A percentile compares a stretch with the other conserved stretches of the same genome.
These are phyloP conservation scores for Phytophthora meadii DNA, from an alignment of 352 stramenopile genomes.

Conservation along the genomic window DNA sequence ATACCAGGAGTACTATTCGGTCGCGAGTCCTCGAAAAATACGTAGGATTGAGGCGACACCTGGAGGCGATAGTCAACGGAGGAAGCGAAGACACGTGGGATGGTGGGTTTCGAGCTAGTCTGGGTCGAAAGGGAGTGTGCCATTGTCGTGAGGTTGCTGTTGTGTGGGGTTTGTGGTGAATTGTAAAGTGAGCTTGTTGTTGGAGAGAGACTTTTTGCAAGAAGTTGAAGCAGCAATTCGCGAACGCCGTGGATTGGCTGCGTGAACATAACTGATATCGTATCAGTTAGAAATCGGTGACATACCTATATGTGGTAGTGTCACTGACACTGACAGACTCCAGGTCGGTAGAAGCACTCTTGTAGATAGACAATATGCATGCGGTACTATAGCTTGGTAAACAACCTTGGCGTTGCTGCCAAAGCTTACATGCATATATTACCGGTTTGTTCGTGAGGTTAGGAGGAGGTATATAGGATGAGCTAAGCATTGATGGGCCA, in stretches of 20 bases:
- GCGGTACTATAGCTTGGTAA: no score
- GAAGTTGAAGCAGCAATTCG: conserved; percentile 6
- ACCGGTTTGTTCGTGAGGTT: conserved; percentile 27
- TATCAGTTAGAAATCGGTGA: not conserved
- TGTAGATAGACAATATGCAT: no score
- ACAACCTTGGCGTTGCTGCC: no score
- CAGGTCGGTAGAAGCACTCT: not conserved
- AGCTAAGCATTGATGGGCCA: not conserved
- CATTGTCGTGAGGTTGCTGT: not conserved
- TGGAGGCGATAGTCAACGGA: conserved; percentile 25
- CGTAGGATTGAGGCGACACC: conserved; percentile 13
- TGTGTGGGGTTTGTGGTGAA: conserved; percentile 5
- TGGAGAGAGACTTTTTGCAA: not conserved
- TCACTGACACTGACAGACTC: no score
- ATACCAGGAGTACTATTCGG: conserved; percentile 14
- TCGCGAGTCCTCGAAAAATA: conserved; percentile 54
- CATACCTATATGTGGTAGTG: no score
- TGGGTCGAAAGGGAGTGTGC: not conserved
- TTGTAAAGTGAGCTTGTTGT: conserved; percentile 5
- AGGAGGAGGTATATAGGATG: not conserved
- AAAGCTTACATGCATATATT: not conserved
- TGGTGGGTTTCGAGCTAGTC: not conserved
- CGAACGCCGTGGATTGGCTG: conserved; percentile 11
- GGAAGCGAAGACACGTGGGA: conserved; percentile 39
- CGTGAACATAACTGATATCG: conserved; percentile 1